Evolutionary conservation across 495 filamentous ascomycete species (phyloP), one percentile per base, ranked within the genome.

Genomic region (Trichoderma parareesei): DNA sequence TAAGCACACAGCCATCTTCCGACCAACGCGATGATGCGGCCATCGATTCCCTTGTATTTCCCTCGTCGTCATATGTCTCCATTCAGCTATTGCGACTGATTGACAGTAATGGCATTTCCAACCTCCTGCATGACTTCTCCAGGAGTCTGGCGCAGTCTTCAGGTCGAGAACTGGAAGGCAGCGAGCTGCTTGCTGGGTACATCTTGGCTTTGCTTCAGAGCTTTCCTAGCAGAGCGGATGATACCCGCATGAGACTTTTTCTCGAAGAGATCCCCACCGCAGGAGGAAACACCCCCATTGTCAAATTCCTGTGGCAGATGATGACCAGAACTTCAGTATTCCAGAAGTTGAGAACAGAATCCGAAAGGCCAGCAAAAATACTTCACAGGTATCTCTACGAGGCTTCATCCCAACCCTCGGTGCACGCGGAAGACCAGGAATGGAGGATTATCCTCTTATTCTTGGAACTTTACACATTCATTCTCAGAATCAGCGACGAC

Each of bases 231-330:
- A 82, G 85, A 46, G 85, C 87, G 20, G 92, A 96, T 69, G 95
- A 98, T 62, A 95, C 98, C 62, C 88, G 93, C 1, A 96, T 98
- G 91, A 95, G 94, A 81, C 78, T 99, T 5, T 98, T 92, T 68
- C 77, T 92, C 14, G 88, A 91, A 0, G 92, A 92, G 40, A 87
- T 90, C 11, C 77, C 81, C 3, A 81, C 81, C 20, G 76, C 68
- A 18, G 70, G 73, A 38, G 70, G 74, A 9, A 72, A 71, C 14
- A 72, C 88, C 16, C 88, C 94, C 0, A 87, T 91, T 6, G 86
- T 95, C 63, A 90, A 90, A 70, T 97, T 89, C 72, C 93, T 97
- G 71, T 99, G 94, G 91, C 79, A 88, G 61, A 88, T 89, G 18
- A 84, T 88, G 55, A 84, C 79, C 60, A 79, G 79, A 53, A 93